Evolutionary conservation across 148 eudicot species (phyloP).

Genomic region (Fagopyrum homotropicum): DNA sequence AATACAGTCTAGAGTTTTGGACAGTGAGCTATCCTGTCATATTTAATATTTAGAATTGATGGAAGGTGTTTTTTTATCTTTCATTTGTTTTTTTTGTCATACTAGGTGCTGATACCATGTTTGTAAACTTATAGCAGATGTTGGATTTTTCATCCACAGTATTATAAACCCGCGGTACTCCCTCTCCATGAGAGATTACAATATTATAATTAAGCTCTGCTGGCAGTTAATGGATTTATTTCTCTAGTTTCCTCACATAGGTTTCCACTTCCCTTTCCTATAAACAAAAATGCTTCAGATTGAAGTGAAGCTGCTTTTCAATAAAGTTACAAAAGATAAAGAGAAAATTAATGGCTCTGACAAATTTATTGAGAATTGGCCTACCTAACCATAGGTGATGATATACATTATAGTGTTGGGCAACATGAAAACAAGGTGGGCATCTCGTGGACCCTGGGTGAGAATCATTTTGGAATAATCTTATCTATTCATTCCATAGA

Average conservation of each 20-base stretch:
- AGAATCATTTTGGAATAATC: constrained; percentile 12
- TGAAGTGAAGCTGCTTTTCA: constrained; percentile 9
- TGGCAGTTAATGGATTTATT: not conserved
- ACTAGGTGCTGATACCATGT: constrained; percentile 8
- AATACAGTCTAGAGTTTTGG: constrained; percentile 1
- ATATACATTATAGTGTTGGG: constrained; percentile 12
- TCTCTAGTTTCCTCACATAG: not conserved
- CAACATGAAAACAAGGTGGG: constrained; percentile 14
- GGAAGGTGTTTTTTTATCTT: not conserved
- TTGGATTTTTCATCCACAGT: constrained; percentile 2
- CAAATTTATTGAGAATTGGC: constrained; percentile 12
- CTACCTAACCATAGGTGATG: constrained; percentile 14
- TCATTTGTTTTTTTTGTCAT: not conserved
- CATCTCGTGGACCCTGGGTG: constrained; percentile 10
- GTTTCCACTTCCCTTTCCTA: not conserved
- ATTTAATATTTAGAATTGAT: not conserved
- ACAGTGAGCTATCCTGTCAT: constrained; percentile 4
- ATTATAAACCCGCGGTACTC: constrained; percentile 5
- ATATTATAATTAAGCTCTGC: not conserved
- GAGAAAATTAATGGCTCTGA: constrained; percentile 8
- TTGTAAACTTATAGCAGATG: not conserved
- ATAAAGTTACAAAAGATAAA: constrained; percentile 9
- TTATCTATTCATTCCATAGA: constrained; percentile 5
- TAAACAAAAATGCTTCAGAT: constrained; percentile 6
- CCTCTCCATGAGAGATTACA: constrained; percentile 9